These are phyloP conservation scores for Paracorniculantispora psalliotae DNA, from an alignment of 2,329 filamentous ascomycete species.

Conservation along the genomic window DNA sequence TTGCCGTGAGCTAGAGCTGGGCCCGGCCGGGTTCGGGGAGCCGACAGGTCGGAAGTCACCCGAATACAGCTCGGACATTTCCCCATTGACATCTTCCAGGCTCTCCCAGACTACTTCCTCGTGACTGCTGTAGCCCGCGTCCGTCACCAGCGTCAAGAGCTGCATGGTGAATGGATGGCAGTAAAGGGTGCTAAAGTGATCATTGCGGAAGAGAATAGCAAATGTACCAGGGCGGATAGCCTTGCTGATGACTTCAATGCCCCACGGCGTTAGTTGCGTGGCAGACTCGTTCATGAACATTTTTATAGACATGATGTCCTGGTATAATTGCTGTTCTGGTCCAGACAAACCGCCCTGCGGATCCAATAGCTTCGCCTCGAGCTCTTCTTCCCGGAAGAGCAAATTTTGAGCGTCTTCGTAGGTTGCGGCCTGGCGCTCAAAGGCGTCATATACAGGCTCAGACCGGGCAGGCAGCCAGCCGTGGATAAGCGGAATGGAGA, in stretches of 20 bases:
- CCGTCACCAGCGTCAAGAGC: constrained; percentile 82
- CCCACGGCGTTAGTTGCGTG: constrained; percentile 81
- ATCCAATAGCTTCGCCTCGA: constrained; percentile 66
- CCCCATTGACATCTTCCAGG: constrained; percentile 80
- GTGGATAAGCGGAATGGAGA: constrained; percentile 83
- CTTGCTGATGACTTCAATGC: constrained; percentile 67
- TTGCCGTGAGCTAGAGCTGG: constrained; percentile 17
- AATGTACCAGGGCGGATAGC: constrained; percentile 71
- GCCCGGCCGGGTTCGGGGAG: constrained; percentile 29
- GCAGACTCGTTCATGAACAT: constrained; percentile 73
- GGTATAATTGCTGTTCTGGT: constrained; percentile 72
- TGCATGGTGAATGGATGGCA: constrained; percentile 74
- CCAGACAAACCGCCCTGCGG: constrained; percentile 50
- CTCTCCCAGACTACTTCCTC: constrained; percentile 96
- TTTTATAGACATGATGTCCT: constrained; percentile 81
- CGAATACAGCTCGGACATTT: constrained; percentile 75
- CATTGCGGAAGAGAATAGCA: constrained; percentile 91
- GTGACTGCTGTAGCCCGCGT: constrained; percentile 82
- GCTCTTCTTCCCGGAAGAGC: constrained; percentile 81
- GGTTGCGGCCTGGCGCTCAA: constrained; percentile 70
- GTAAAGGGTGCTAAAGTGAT: constrained; percentile 93
- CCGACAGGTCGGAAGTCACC: constrained; percentile 88
- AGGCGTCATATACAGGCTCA: constrained; percentile 63
- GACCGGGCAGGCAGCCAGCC: constrained; percentile 77
- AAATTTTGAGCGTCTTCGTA: constrained; percentile 92